Evolutionary conservation across 768 basidiomycete species (phyloP), one percentile per base, ranked within the genome.

Genomic region (Chalciporus piperatus): DNA sequence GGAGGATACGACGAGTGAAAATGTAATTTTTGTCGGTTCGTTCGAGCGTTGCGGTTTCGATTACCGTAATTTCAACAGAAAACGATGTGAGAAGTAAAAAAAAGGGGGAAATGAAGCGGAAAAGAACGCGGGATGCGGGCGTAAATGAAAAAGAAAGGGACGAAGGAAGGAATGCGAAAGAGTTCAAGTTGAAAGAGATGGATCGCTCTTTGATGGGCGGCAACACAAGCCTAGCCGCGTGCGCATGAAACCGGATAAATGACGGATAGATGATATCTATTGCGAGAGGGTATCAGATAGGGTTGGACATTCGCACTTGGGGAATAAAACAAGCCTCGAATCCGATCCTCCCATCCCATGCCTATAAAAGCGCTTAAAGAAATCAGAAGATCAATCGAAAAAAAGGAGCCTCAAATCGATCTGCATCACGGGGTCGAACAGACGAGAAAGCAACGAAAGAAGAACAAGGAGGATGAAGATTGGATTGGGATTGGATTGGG

Each of bases 1-100:
- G n/a, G n/a, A n/a, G n/a, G n/a, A n/a, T 70, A 67, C 54, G 45
- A 43, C 35, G 60, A 66, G 16, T 9, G 28, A 28, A 43, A 42
- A 28, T 37, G 35, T 14, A 6, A 37, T 22, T 37, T 37, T 37
- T 37, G 35, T 37, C n/a, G n/a, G 35, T 37, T 37, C 35, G n/a
- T 37, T 32, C 32, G 13, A 32, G 32, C 32, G 12, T 22, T 22
- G 12, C 11, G 32, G 9, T 32, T n/a, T 32, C 32, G 32, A 32
- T 32, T 5, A 12, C 11, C 32, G 32, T 32, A 4, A n/a, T 27
- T 47, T 39, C 25, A 17, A 39, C 30, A 17, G 28, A 30, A 52
- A 51, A 27, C 50, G 47, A 54, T 44, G 23, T 17, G 9, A 7
- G 27, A 27, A 27, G 6, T 6, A 5, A 27, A 9, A 27, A 27